phyloP scores from a whole-genome alignment of 225 moss, liverwort and hornwort genomes.

The Polytrichum formosum region DNA sequence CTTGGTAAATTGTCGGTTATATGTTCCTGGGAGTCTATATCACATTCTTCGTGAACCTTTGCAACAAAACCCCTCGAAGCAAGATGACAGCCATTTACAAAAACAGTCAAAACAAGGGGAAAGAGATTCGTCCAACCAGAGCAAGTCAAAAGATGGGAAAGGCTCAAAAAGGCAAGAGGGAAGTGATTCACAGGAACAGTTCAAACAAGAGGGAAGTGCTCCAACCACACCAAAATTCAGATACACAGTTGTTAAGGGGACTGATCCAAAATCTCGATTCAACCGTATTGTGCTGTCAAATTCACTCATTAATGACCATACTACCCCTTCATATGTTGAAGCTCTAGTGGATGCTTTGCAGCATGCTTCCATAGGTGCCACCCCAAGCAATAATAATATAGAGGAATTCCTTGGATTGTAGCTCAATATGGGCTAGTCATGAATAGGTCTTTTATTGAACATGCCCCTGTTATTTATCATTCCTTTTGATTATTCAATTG shows the following conservation, averaged over 20 bases:
- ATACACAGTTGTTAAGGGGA: slow-evolving; percentile 38
- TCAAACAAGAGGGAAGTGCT: too few species aligned
- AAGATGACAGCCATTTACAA: too few species aligned
- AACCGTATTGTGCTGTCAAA: slow-evolving; percentile 48
- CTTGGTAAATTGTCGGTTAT: slow-evolving; percentile 46
- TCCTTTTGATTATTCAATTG: too few species aligned
- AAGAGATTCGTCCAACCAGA: too few species aligned
- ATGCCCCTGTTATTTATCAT: too few species aligned
- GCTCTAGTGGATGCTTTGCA: slow-evolving; percentile 46
- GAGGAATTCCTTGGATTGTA: too few species aligned
- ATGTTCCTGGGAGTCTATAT: slow-evolving; percentile 67
- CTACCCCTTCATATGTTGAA: slow-evolving; percentile 32
- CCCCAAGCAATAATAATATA: background rate
- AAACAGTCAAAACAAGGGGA: too few species aligned
- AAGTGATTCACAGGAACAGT: too few species aligned
- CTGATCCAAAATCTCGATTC: slow-evolving; percentile 50
- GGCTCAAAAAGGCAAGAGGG: background rate
- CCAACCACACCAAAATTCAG: slow-evolving; percentile 15
- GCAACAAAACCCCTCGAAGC: slow-evolving; percentile 1
- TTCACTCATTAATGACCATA: slow-evolving; percentile 51
- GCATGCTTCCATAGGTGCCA: slow-evolving; percentile 26
- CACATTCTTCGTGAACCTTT: slow-evolving; percentile 69
- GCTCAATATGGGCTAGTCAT: too few species aligned
- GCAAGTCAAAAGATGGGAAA: background rate
- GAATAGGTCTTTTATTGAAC: too few species aligned